phyloP scores from a whole-genome alignment of 331 rosid species.

The Quercus lobata region DNA sequence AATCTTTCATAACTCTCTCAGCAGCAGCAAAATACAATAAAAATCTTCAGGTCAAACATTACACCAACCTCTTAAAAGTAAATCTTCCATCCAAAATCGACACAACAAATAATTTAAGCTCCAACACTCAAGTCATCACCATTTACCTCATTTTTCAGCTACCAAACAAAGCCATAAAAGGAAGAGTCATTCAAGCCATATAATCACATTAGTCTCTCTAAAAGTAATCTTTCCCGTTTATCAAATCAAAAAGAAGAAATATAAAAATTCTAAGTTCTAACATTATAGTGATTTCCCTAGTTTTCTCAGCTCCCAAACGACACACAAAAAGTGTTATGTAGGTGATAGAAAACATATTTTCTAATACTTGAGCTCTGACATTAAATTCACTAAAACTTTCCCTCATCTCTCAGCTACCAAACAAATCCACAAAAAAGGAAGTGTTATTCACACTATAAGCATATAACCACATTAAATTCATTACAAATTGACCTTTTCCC shows the following conservation, averaged over 20 bases:
- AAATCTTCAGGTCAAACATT: too few species aligned
- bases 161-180: background rate
- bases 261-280: background rate
- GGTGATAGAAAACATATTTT: too few species aligned
- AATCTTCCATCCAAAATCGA: background rate
- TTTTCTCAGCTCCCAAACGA: too few species aligned
- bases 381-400: too few species aligned
- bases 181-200: background rate
- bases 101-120: background rate
- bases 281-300: background rate
- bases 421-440: background rate
- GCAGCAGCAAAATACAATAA: too few species aligned
- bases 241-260: background rate
- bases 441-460: too few species aligned
- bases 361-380: too few species aligned
- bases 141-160: background rate
- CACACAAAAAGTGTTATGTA: too few species aligned
- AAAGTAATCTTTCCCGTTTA: background rate
- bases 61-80: too few species aligned
- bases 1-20: too few species aligned
- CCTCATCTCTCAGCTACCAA: too few species aligned
- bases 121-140: background rate
- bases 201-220: background rate
- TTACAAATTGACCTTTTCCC: background rate
- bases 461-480: background rate